phyloP scores from a whole-genome alignment of 2,329 filamentous ascomycete species.

The Exophiala sp. region DNA sequence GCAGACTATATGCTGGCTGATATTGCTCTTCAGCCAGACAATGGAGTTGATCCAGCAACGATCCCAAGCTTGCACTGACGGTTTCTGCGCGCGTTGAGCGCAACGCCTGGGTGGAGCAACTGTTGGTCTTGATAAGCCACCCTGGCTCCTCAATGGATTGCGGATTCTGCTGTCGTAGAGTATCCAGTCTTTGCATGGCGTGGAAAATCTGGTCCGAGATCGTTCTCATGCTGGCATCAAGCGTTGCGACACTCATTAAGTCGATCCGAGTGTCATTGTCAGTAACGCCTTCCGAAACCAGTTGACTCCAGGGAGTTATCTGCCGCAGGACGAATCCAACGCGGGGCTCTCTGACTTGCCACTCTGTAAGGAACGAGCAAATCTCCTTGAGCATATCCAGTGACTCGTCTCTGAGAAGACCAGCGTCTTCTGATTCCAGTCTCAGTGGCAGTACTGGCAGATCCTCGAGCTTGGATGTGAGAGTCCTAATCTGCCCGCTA shows the following conservation, averaged over 20 bases:
- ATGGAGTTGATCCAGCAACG: conserved; percentile 46
- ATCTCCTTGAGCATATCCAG: conserved; percentile 19
- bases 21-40: conserved; percentile 43
- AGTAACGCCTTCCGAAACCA: conserved; percentile 28
- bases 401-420: background rate
- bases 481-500: conserved; percentile 47
- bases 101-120: conserved; percentile 52
- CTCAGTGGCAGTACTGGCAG: conserved; percentile 51
- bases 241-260: conserved; percentile 37
- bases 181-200: conserved; percentile 69
- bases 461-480: conserved; percentile 42
- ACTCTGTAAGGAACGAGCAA: conserved; percentile 40
- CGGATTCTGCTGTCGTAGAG: conserved; percentile 54
- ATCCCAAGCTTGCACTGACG: conserved; percentile 48
- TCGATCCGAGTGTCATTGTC: conserved; percentile 18
- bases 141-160: conserved; percentile 57
- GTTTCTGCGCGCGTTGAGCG: conserved; percentile 58
- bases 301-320: conserved; percentile 61
- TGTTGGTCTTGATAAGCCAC: conserved; percentile 60
- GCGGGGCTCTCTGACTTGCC: conserved; percentile 51
- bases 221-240: conserved; percentile 59
- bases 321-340: conserved; percentile 65
- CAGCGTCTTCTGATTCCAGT: conserved; percentile 34
- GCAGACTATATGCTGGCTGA: conserved; percentile 46
- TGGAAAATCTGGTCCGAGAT: conserved; percentile 75